These are phyloP conservation scores for Urochloa ruziziensis DNA, from an alignment of 176 grass and related monocot genomes.

Conservation along the genomic window DNA sequence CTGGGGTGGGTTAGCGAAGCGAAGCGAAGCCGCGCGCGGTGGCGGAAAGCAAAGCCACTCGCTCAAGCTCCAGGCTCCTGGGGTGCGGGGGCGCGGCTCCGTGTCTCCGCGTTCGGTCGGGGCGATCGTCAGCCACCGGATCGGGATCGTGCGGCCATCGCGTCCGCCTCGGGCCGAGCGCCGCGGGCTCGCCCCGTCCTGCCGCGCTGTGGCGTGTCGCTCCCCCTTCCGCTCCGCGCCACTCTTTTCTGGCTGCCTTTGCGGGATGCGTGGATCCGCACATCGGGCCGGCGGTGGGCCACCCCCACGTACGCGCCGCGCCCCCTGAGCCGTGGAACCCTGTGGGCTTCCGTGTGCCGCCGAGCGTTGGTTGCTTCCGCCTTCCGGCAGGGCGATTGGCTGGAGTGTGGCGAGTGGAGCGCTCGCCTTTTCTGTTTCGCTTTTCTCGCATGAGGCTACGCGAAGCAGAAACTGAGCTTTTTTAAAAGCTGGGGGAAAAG, in stretches of 20 bases:
- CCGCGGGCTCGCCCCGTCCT: slow-evolving; percentile 25
- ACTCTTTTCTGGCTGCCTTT: slow-evolving; percentile 22
- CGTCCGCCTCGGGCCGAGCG: slow-evolving; percentile 36
- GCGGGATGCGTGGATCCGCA: slow-evolving; percentile 62
- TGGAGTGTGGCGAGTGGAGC: too few species aligned
- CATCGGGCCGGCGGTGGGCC: slow-evolving; percentile 11
- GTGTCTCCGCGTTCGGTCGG: slow-evolving; percentile 91
- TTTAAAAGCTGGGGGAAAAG: not conserved
- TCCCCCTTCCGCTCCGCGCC: slow-evolving; percentile 21
- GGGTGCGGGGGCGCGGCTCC: slow-evolving; percentile 85
- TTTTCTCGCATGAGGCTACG: not conserved
- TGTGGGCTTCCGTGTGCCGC: not conserved
- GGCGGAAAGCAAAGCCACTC: too few species aligned
- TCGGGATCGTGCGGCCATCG: slow-evolving; percentile 14
- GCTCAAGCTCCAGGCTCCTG: slow-evolving; percentile 60
- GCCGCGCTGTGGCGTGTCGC: not conserved
- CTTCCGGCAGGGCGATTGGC: too few species aligned
- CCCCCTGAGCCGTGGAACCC: slow-evolving; percentile 1
- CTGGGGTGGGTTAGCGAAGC: slow-evolving; percentile 8
- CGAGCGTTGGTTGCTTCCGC: too few species aligned
- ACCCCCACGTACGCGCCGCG: slow-evolving; percentile 17
- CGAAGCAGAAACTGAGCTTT: not conserved
- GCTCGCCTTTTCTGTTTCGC: too few species aligned
- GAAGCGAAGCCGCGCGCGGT: slow-evolving; percentile 5
- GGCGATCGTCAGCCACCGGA: slow-evolving; percentile 11